Percentiles rank a stretch among this genome's conserved stretches.
Conservation (phyloP, 2,329 filamentous ascomycete species). For the Claviceps quebecensis region DNA sequence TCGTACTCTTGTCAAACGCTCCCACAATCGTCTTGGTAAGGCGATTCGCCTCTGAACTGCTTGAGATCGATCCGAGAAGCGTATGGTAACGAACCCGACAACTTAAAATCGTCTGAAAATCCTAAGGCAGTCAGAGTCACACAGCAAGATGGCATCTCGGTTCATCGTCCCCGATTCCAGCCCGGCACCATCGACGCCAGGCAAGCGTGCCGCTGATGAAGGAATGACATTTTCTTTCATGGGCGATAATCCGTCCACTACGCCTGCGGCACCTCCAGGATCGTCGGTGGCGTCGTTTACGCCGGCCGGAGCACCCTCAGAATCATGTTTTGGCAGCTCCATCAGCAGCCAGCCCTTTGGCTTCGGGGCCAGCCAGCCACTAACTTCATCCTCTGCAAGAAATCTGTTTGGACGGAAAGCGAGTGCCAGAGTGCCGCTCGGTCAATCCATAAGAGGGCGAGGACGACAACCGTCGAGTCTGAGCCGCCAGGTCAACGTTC, state of each 20-base stretch:
- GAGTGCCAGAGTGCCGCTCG: constrained; percentile 28
- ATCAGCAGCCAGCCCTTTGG: constrained; percentile 27
- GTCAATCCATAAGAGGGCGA: constrained; percentile 31
- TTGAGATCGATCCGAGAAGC: not conserved
- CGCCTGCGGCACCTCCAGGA: constrained; percentile 36
- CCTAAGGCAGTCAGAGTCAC: not conserved
- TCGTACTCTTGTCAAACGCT: not conserved
- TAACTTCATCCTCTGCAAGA: constrained; percentile 15
- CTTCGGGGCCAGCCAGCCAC: constrained; percentile 21
- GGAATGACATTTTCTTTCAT: constrained; percentile 23
- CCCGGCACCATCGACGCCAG: constrained; percentile 36
- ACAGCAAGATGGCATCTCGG: constrained; percentile 23
- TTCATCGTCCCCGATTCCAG: constrained; percentile 30
- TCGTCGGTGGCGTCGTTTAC: constrained; percentile 42
- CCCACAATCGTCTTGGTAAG: too few species aligned
- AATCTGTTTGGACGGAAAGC: constrained; percentile 25
- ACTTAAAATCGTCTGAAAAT: not conserved
- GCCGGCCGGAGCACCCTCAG: constrained; percentile 40
- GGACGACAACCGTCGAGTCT: constrained; percentile 35
- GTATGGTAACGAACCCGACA: not conserved
- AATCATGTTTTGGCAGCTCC: constrained; percentile 40
- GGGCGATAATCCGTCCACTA: constrained; percentile 35
- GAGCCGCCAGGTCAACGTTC: constrained; percentile 26
- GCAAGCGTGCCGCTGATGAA: constrained; percentile 20
- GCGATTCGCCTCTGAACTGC: too few species aligned